Percentiles rank a stretch among this genome's conserved stretches.
Evolutionary conservation across 805 yeast species (phyloP).

Genomic region (Kazachstania viticola): DNA sequence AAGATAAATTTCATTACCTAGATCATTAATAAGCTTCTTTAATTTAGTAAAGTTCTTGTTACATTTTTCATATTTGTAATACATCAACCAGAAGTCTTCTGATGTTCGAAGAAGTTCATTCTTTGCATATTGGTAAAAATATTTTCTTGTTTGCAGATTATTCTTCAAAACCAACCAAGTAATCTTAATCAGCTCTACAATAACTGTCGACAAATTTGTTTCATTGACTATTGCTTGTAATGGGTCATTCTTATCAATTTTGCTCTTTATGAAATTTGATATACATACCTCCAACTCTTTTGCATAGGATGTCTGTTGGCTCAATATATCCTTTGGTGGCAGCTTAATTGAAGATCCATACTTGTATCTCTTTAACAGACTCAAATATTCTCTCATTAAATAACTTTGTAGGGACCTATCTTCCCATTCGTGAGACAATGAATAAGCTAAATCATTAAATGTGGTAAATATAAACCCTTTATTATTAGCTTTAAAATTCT

Average conservation of each 20-base stretch:
- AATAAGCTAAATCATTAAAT: slow-evolving; percentile 8
- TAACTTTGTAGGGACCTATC: slow-evolving; percentile 2
- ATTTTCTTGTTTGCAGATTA: slow-evolving; percentile 24
- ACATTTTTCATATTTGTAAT: slow-evolving; percentile 40
- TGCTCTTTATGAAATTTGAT: slow-evolving; percentile 13
- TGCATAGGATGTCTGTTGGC: slow-evolving; percentile 14
- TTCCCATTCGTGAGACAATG: slow-evolving; percentile 10
- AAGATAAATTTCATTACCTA: slow-evolving; percentile 36
- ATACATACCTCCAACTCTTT: slow-evolving; percentile 17
- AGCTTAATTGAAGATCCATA: slow-evolving; percentile 11
- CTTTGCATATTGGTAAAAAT: slow-evolving; percentile 19
- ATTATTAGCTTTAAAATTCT: slow-evolving; percentile 5
- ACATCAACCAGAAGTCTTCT: slow-evolving; percentile 44
- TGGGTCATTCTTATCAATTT: slow-evolving; percentile 11
- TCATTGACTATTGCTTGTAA: slow-evolving; percentile 30
- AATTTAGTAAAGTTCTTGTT: slow-evolving; percentile 36
- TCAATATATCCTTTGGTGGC: slow-evolving; percentile 10
- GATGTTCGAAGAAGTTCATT: slow-evolving; percentile 28
- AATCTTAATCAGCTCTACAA: slow-evolving; percentile 26
- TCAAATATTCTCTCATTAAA: slow-evolving; percentile 13
- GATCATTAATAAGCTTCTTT: slow-evolving; percentile 32
- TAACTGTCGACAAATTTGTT: slow-evolving; percentile 30
- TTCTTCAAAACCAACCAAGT: slow-evolving; percentile 24
- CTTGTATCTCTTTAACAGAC: slow-evolving; percentile 14
- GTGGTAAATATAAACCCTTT: slow-evolving; percentile 6